Evolutionary conservation across 2,329 filamentous ascomycete genomes (phyloP).

Genomic region (Aspergillus versicolor): DNA sequence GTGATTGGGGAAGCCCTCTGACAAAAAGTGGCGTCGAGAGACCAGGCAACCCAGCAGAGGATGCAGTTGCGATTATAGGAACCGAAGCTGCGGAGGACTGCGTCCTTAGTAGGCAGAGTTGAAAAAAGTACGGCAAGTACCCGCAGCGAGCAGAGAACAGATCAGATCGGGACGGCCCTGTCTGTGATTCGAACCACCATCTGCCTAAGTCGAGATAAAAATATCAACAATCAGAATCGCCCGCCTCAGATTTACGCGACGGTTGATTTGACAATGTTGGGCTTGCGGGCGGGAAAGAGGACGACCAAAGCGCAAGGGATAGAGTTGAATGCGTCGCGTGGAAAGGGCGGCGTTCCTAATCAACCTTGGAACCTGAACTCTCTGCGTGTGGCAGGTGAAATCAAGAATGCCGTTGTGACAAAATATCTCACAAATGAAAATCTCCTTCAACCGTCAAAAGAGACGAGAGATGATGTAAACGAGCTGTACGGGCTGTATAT

Average conservation of each 20-base stretch:
- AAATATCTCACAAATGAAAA: not conserved
- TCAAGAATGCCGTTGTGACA: not conserved
- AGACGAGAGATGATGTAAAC: not conserved
- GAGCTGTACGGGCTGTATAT: not conserved
- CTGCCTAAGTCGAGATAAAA: slow-evolving; percentile 16
- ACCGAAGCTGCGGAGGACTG: slow-evolving; percentile 13
- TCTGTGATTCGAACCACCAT: slow-evolving; percentile 21
- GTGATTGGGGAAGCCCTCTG: slow-evolving; percentile 12
- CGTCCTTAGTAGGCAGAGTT: slow-evolving; percentile 3
- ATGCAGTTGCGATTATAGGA: slow-evolving; percentile 20
- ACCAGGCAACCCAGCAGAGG: slow-evolving; percentile 16
- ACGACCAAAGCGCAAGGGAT: slow-evolving; percentile 34
- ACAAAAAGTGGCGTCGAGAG: slow-evolving; percentile 17
- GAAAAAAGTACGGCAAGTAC: slow-evolving; percentile 22
- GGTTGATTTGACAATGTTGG: slow-evolving; percentile 21
- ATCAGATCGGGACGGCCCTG: slow-evolving; percentile 27
- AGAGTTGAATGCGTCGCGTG: slow-evolving; percentile 31
- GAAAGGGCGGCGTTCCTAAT: slow-evolving; percentile 20
- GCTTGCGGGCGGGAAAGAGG: slow-evolving; percentile 20
- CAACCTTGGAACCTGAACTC: slow-evolving; percentile 1
- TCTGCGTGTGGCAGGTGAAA: slow-evolving; percentile 3
- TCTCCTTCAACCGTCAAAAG: not conserved
- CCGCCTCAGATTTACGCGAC: slow-evolving; percentile 8
- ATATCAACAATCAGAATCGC: slow-evolving; percentile 16
- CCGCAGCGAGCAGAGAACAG: slow-evolving; percentile 26